These are phyloP conservation scores for Ascochyta rabiei DNA, from an alignment of 2,329 filamentous ascomycete genomes.

Conservation along the genomic window DNA sequence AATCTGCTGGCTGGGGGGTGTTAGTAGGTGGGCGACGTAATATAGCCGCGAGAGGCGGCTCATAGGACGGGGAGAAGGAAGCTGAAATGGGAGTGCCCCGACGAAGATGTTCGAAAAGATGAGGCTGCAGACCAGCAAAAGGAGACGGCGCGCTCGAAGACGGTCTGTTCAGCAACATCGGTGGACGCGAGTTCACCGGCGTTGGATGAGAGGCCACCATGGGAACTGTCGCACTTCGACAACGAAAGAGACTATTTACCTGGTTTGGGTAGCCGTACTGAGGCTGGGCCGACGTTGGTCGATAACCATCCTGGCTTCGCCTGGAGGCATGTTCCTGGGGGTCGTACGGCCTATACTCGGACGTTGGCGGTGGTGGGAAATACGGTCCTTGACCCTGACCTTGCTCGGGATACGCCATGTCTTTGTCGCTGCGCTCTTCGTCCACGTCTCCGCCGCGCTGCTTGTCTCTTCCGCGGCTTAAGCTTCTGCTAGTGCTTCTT, in stretches of 20 bases:
- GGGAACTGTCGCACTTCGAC: constrained; percentile 37
- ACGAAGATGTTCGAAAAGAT: constrained; percentile 28
- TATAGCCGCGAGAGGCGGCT: constrained; percentile 44
- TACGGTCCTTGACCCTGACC: constrained; percentile 31
- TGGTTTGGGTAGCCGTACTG: constrained; percentile 41
- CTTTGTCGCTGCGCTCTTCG: constrained; percentile 29
- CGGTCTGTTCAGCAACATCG: constrained; percentile 29
- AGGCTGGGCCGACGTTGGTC: constrained; percentile 31
- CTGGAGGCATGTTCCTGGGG: constrained; percentile 42
- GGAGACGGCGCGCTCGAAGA: constrained; percentile 25
- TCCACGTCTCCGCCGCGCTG: constrained; percentile 33
- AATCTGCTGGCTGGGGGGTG: constrained; percentile 35
- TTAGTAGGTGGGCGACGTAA: constrained; percentile 42
- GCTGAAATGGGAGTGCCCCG: constrained; percentile 38
- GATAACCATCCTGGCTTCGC: constrained; percentile 28
- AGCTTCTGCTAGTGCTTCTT: constrained; percentile 30
- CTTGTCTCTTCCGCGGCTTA: constrained; percentile 37
- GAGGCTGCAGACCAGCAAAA: constrained; percentile 22
- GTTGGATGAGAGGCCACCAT: constrained; percentile 28
- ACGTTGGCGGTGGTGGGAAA: constrained; percentile 41
- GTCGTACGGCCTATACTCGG: constrained; percentile 46
- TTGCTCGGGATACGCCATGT: constrained; percentile 38
- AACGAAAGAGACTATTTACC: constrained; percentile 45
- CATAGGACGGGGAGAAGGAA: constrained; percentile 43
- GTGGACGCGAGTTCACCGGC: constrained; percentile 29